phyloP scores from a whole-genome alignment of 805 yeast genomes.

The Candida ovalis region DNA sequence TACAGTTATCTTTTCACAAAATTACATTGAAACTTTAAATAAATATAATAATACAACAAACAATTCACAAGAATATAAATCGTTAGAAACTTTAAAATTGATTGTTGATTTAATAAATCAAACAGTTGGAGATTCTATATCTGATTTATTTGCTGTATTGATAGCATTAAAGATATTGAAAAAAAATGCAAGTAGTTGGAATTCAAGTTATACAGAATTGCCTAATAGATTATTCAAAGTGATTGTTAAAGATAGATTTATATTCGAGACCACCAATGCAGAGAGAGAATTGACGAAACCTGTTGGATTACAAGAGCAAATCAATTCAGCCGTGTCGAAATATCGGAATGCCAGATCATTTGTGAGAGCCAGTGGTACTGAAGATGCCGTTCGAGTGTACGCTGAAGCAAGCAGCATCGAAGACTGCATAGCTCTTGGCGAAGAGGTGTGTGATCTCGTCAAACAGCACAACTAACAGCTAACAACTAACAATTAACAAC shows the following conservation, averaged over 20 bases:
- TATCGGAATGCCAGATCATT: constrained; percentile 72
- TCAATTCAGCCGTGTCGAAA: constrained; percentile 60
- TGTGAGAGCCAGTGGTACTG: constrained; percentile 97
- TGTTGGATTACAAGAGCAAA: constrained; percentile 65
- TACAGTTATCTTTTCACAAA: constrained; percentile 75
- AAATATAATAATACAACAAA: constrained; percentile 33
- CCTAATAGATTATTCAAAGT: constrained; percentile 85
- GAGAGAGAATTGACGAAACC: constrained; percentile 82
- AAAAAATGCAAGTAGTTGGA: constrained; percentile 65
- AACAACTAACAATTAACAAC: too few relatives aligned
- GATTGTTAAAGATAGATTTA: constrained; percentile 73
- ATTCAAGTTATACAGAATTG: constrained; percentile 69
- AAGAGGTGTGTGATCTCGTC: constrained; percentile 37
- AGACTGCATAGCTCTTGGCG: constrained; percentile 45
- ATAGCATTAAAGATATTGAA: constrained; percentile 50
- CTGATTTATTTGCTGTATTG: constrained; percentile 82
- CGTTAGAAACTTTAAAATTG: constrained; percentile 51
- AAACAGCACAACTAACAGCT: constrained; percentile 5
- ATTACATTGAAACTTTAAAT: constrained; percentile 40
- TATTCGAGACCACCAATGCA: constrained; percentile 83
- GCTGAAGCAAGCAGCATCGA: constrained; percentile 70
- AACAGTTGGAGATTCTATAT: constrained; percentile 96
- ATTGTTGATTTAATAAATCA: constrained; percentile 81
- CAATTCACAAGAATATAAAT: constrained; percentile 42
- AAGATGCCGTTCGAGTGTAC: constrained; percentile 93